These are phyloP conservation scores for Fusarium algeriense DNA, from an alignment of 2,329 filamentous ascomycete genomes.

Conservation along the genomic window DNA sequence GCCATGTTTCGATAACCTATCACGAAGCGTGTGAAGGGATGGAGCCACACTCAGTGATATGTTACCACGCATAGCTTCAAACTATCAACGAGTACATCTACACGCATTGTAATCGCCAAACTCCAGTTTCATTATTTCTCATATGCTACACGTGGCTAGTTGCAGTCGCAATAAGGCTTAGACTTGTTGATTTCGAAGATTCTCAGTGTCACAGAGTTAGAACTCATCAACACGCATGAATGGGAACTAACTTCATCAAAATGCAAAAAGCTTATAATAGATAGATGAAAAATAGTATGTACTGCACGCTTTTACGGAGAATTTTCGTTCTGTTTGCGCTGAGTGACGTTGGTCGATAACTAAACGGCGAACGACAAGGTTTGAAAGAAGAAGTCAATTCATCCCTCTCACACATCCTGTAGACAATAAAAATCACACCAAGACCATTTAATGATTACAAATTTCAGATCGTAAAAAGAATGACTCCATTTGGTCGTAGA, in stretches of 20 bases:
- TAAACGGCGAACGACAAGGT: not conserved
- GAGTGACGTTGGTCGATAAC: not conserved
- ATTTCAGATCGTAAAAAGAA: not conserved
- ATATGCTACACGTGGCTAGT: not conserved
- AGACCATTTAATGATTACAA: not conserved
- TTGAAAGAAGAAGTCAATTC: not conserved
- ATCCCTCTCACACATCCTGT: not conserved
- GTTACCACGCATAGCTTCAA: not conserved
- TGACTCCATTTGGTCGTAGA: slow-evolving; percentile 19
- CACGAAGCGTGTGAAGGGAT: not conserved
- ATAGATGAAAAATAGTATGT: too few relatives aligned
- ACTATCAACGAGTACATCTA: not conserved
- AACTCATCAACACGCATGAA: not conserved
- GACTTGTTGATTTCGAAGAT: too few relatives aligned
- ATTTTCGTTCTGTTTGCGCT: not conserved
- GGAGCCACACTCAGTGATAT: not conserved
- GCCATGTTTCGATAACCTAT: not conserved
- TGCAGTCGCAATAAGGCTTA: not conserved
- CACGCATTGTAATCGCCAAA: not conserved
- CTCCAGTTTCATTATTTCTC: too few relatives aligned
- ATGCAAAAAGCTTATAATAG: not conserved
- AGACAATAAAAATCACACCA: not conserved
- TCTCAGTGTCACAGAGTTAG: not conserved
- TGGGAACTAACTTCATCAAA: not conserved
- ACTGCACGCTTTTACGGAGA: too few relatives aligned